Evolutionary conservation across 805 yeast species (phyloP), one percentile per base, ranked within the genome.

Genomic region (Candida gorgasii): DNA sequence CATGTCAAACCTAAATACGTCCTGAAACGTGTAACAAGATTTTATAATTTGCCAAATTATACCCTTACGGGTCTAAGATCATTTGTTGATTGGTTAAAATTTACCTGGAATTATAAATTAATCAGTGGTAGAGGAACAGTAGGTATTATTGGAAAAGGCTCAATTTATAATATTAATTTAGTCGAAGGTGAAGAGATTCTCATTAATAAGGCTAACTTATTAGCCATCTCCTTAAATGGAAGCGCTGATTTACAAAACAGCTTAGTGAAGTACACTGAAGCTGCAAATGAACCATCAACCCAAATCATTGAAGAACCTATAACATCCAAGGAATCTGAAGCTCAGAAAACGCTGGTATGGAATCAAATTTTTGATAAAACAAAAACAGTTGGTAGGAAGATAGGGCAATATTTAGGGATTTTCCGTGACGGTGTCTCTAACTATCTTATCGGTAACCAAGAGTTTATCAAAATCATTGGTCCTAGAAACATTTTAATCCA

Each of bases 101-200:
- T 47, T 24, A 59, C 58, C 23, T 40, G 61, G 9, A 81, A 81
- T 0, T 80, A 72, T 52, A 62, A 72, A 0, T 60, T 76, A 27
- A 48, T 79, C 5, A 69, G 75, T 18, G 86, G 87, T 1, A 65
- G 86, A 45, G 87, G 87, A 0, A 73, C 69, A 39, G 69, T 69
- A 2, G 79, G 80, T 1, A 48, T 82, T 12, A 75, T 69, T 12
- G 86, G 84, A 1, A 62, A 65, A 17, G 86, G 86, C 0, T 67
- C 76, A 9, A 57, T 81, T 16, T 79, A 78, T 55, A 72, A 69
- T 45, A 59, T 79, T 12, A 63, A 63, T 23, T 55, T 81, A 17
- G 61, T 52, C 3, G 69, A 63, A 13, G 70, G 57, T 16, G 86
- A 81, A 48, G 75, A 74, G 31, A 58, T 79, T 4, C 57, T 77